Evolutionary conservation across 148 eudicot genomes (phyloP), one percentile per base, ranked within the genome.

Genomic region (Diospyros lotus): DNA sequence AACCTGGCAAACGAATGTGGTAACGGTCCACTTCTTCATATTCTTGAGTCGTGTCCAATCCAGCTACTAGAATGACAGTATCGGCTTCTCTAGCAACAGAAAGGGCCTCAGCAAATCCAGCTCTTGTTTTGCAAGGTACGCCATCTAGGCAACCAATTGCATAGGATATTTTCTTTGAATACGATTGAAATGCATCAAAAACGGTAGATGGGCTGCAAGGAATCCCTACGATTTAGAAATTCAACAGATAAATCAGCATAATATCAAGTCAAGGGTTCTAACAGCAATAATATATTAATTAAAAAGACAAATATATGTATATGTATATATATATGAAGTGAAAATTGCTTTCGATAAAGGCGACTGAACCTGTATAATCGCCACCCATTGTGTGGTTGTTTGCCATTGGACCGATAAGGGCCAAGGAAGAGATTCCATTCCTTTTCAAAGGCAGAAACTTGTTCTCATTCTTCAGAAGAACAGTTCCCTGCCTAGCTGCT

Each of bases 31-130:
- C 86, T 40, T 93, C 99, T 87, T 96, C 99, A 15, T 84, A 89
- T 89, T 96, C 99, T 82, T 91, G 98, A 60, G 97, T 83, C 82
- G 93, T 85, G 81, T 96, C 97, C 73, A 96, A 58, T 3, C 99
- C 99, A 81, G 87, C 90, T 58, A 93, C 89, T 70, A 96, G 69
- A 76, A 96, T 78, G 48, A 96, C 98, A 79, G 84, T 77, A 15
- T 96, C 97, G 53, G 93, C 91, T 82, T 82, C 79, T 86, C 72
- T 80, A 54, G 97, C 96, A 45, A 82, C 59, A 45, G 79, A 77
- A 77, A 88, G 28, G 67, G 99, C 98, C 82, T 93, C 87, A 6
- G 41, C 58, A 73, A 93, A 86, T 46, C 76, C 84, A 72, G 84
- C 63, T 58, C 64, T 83, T 42, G 93, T 91, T 64, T 81, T 82